These are phyloP conservation scores for Heritiera littoralis DNA, from an alignment of 345 rosid species.

Conservation along the genomic window DNA sequence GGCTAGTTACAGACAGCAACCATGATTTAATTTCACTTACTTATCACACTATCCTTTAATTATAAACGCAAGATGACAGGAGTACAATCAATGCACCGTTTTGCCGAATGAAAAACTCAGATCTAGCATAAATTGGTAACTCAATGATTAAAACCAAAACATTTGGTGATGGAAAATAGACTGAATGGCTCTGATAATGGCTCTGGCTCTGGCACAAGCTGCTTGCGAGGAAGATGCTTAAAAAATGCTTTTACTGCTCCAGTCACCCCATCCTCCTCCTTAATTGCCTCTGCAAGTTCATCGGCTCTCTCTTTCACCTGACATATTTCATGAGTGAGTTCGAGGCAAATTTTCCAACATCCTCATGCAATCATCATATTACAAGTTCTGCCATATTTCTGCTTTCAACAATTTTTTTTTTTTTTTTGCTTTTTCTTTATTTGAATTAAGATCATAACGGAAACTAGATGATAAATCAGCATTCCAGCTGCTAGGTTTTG, in stretches of 20 bases:
- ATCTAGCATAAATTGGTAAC: not conserved
- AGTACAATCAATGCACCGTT: too few relatives aligned
- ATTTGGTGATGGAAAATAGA: constrained; percentile 54
- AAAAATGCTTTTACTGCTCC: constrained; percentile 97
- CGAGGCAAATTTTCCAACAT: not conserved
- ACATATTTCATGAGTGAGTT: constrained; percentile 10
- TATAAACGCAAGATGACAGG: too few relatives aligned
- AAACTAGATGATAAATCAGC: constrained; percentile 11
- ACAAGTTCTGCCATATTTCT: not conserved
- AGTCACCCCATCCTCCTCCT: constrained; percentile 88
- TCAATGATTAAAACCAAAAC: constrained; percentile 62
- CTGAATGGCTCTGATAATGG: constrained; percentile 30
- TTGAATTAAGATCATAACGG: not conserved
- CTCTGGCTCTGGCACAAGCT: constrained; percentile 26
- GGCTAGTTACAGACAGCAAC: too few relatives aligned
- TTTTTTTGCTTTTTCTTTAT: not conserved
- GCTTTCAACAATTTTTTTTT: not conserved
- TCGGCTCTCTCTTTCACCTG: constrained; percentile 86
- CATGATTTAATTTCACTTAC: too few relatives aligned
- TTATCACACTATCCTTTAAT: too few relatives aligned
- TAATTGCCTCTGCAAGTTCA: constrained; percentile 84
- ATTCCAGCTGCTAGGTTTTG: not conserved
- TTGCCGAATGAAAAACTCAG: not conserved
- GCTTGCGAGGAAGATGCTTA: constrained; percentile 62
- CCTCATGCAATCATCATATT: not conserved